Evolutionary conservation across 495 filamentous ascomycete genomes (phyloP), one percentile per base, ranked within the genome.

Genomic region (Aspergillus asperescens): DNA sequence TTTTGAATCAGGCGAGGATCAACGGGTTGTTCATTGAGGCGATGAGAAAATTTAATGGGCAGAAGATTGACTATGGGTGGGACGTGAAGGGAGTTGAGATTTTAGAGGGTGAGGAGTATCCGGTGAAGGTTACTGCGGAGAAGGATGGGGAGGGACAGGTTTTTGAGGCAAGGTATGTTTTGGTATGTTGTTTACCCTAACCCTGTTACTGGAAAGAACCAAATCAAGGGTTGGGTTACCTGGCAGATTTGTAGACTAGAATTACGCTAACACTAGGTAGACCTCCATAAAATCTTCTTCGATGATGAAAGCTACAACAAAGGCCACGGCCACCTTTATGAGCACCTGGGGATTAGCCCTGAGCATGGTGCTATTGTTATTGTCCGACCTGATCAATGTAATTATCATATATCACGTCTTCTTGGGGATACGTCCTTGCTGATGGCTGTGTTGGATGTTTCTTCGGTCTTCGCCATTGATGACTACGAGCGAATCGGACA

Each of bases 1-100:
- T 89, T 48, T 63, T 92, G 43, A 89, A 88, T 61, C 87, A 92
- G 69, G 88, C 86, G 0, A 70, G 84, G 24, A 72, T 89, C 5
- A 87, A 89, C 57, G 77, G 67, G n/a, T 24, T 87, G 19, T 65
- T 87, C 55, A 74, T 85, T 29, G 73, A 76, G 31, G 60, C 67
- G 28, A 79, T 80, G 74, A 55, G 65, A 19, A 63, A 60, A 16
- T 68, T 66, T 9, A 73, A 77, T 46, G 60, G 62, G 13, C 65
- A 76, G 51, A 63, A 66, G 27, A 76, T 90, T 39, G 81, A 86
- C 57, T 86, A 88, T 60, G 80, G 77, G 6, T 77, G 70, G 42
- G 72, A 77, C 22, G 83, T 88, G 2, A 72, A 62, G 51, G 57
- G 68, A 28, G 70, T 88, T 7, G 50, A 69, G 32, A 75, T 87